A percentile compares a stretch with the other conserved stretches of the same genome.
Conservation (phyloP, 805 yeast genomes). For the Crinitomyces ghanaensis region DNA sequence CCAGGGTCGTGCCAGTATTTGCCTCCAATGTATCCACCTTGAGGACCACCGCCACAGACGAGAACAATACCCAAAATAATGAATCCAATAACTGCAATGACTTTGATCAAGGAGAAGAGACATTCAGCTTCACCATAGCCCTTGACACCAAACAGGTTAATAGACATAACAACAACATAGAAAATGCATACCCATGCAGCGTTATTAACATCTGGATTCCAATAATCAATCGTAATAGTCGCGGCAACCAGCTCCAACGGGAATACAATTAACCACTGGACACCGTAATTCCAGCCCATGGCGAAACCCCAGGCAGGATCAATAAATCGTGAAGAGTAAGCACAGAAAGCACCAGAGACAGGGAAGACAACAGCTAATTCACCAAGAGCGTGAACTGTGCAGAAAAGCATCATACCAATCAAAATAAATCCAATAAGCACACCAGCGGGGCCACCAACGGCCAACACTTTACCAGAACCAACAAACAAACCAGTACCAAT, state of each 20-base stretch:
- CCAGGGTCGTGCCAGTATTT: slow-evolving; percentile 43
- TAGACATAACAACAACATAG: slow-evolving; percentile 35
- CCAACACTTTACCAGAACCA: slow-evolving; percentile 51
- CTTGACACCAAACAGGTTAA: slow-evolving; percentile 46
- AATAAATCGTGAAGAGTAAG: slow-evolving; percentile 47
- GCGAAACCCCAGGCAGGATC: slow-evolving; percentile 62
- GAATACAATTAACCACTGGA: slow-evolving; percentile 50
- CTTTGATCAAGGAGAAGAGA: slow-evolving; percentile 44
- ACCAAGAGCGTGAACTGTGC: slow-evolving; percentile 54
- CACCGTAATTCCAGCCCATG: slow-evolving; percentile 57
- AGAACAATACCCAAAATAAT: slow-evolving; percentile 45
- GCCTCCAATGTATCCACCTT: slow-evolving; percentile 19
- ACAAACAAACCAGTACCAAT: slow-evolving; percentile 67
- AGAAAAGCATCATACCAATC: slow-evolving; percentile 51
- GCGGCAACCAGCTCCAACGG: slow-evolving; percentile 60
- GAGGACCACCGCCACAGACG: slow-evolving; percentile 45
- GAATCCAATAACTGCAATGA: slow-evolving; percentile 48
- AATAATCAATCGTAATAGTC: slow-evolving; percentile 41
- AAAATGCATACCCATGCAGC: slow-evolving; percentile 48
- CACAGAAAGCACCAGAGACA: slow-evolving; percentile 46
- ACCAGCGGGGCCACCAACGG: slow-evolving; percentile 48
- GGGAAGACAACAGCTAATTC: slow-evolving; percentile 59
- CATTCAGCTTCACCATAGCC: slow-evolving; percentile 66
- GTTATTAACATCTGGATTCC: slow-evolving; percentile 48
- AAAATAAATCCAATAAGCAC: slow-evolving; percentile 43